phyloP scores from a whole-genome alignment of 129 eudicot genomes.

The Pseudognaphalium luteoalbum region DNA sequence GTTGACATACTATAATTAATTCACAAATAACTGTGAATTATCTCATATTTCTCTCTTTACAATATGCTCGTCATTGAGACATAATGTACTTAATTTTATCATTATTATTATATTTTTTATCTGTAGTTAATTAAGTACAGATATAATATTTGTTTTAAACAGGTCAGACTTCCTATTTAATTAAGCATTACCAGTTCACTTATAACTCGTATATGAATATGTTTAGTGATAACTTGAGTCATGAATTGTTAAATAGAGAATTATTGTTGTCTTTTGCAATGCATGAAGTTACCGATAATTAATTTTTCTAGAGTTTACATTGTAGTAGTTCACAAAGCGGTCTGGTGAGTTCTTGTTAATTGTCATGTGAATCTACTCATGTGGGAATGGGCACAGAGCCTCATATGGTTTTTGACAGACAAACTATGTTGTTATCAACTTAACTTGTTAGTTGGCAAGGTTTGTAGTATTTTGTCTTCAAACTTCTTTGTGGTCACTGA shows the following conservation, averaged over 20 bases:
- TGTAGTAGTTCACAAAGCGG: neutral
- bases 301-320: slow-evolving; percentile 2
- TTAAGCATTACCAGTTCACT: neutral
- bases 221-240: neutral
- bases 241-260: neutral
- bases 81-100: neutral
- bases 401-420: neutral
- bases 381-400: neutral
- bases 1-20: neutral
- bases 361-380: neutral
- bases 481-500: neutral
- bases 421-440: neutral
- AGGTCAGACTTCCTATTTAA: neutral
- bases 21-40: neutral
- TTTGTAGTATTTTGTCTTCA: neutral
- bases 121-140: neutral
- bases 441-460: neutral
- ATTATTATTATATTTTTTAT: neutral
- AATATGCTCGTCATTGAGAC: neutral
- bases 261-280: neutral
- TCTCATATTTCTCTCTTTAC: slow-evolving; percentile 4
- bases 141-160: neutral
- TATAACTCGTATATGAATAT: neutral
- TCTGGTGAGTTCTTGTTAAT: neutral
- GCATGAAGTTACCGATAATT: neutral